phyloP scores from a whole-genome alignment of 2,329 filamentous ascomycete genomes.

The Fusarium sp. region DNA sequence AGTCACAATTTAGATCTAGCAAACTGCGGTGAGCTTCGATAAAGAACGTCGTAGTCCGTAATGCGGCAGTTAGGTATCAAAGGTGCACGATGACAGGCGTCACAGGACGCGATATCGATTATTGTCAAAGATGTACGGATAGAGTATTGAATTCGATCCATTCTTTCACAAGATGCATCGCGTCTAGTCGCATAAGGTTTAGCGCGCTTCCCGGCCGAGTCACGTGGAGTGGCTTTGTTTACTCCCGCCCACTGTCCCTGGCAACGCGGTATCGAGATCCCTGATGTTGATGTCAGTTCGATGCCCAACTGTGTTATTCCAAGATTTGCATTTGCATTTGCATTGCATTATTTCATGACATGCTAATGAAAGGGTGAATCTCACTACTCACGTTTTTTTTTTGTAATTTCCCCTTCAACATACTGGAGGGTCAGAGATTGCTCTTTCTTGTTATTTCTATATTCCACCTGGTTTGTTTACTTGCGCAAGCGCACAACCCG shows the following conservation, averaged over 20 bases:
- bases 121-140: conserved; percentile 12
- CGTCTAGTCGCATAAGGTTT: conserved; percentile 32
- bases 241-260: conserved; percentile 44
- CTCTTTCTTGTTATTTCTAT: conserved; percentile 15
- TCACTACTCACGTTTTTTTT: conserved; percentile 43
- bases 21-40: neutral
- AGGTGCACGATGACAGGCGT: conserved; percentile 5
- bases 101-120: conserved; percentile 23
- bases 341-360: conserved; percentile 46
- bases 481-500: conserved; percentile 29
- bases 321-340: conserved; percentile 43
- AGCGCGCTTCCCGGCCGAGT: conserved; percentile 11
- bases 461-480: conserved; percentile 45
- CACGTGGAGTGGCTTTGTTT: conserved; percentile 50
- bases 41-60: neutral
- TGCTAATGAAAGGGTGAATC: conserved; percentile 45
- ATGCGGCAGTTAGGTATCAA: neutral
- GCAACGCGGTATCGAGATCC: conserved; percentile 46
- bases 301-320: conserved; percentile 26
- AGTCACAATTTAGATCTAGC: neutral
- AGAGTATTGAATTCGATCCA: conserved; percentile 12
- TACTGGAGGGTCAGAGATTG: conserved; percentile 8
- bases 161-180: conserved; percentile 24
- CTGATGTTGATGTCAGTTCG: conserved; percentile 38
- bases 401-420: conserved; percentile 39